Evolutionary conservation across 768 basidiomycete species (phyloP).

Genomic region (Serendipita indica): DNA sequence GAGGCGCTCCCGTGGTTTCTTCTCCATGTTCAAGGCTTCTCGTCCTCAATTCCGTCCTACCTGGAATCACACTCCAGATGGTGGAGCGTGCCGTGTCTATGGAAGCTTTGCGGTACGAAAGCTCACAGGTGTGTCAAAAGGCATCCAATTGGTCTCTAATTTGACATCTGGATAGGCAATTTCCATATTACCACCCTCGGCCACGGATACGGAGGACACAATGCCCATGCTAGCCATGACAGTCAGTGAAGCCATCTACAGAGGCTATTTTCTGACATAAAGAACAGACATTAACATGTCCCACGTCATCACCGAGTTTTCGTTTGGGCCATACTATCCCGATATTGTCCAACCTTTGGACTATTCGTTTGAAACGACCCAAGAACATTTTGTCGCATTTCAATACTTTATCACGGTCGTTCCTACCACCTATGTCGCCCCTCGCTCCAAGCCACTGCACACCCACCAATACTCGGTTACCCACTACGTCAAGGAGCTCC

Average conservation of each 20-base stretch:
- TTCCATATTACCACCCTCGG: slow-evolving; percentile 89
- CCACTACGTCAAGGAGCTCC: slow-evolving; percentile 66
- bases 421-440: slow-evolving; percentile 81
- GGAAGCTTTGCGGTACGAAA: slow-evolving; percentile 75
- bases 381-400: slow-evolving; percentile 68
- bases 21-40: slow-evolving; percentile 36
- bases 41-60: slow-evolving; percentile 49
- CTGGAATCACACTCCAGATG: slow-evolving; percentile 49
- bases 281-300: slow-evolving; percentile 82
- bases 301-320: slow-evolving; percentile 92
- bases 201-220: slow-evolving; percentile 70
- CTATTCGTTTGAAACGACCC: slow-evolving; percentile 63
- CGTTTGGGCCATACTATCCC: slow-evolving; percentile 92
- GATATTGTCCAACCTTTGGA: slow-evolving; percentile 91
- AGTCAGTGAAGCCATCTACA: slow-evolving; percentile 33
- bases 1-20: slow-evolving; percentile 56
- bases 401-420: slow-evolving; percentile 95
- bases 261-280: not conserved
- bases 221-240: slow-evolving; percentile 73
- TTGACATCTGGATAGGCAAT: slow-evolving; percentile 41
- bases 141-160: not conserved
- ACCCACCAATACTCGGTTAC: slow-evolving; percentile 92
- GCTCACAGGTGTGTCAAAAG: slow-evolving; percentile 50
- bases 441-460: slow-evolving; percentile 44
- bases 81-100: slow-evolving; percentile 70